Evolutionary conservation across 2,329 filamentous ascomycete genomes (phyloP).

Genomic region (Neopestalotiopsis rosae): DNA sequence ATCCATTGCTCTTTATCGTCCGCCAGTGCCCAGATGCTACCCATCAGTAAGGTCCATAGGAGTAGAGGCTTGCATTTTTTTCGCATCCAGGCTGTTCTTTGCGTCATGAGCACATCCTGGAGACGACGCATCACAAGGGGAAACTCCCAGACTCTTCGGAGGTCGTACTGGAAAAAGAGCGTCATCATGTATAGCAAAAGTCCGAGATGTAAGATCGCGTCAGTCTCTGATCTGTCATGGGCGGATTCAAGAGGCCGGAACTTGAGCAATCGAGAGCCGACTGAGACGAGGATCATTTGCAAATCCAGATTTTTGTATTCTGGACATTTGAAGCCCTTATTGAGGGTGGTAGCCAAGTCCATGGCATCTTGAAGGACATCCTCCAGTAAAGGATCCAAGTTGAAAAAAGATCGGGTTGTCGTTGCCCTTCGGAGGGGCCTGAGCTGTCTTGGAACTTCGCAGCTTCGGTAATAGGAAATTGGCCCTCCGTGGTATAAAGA

Average conservation of each 20-base stretch:
- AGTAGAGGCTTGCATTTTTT: neutral
- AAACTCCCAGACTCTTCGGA: constrained; percentile 1
- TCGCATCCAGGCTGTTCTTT: neutral
- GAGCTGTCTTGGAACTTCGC: neutral
- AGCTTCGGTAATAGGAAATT: neutral
- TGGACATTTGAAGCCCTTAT: neutral
- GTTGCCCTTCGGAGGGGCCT: neutral
- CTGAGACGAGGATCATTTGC: neutral
- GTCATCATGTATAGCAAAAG: constrained; percentile 9
- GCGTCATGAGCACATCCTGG: neutral
- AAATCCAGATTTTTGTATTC: neutral
- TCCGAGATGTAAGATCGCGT: neutral
- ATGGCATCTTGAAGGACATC: constrained; percentile 1
- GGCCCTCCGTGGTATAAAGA: constrained; percentile 5
- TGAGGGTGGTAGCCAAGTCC: neutral
- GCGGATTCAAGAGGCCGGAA: neutral
- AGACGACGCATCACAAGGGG: neutral
- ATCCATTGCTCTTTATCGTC: neutral
- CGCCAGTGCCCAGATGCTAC: constrained; percentile 3
- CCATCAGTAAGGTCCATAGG: constrained; percentile 8
- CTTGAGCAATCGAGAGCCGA: constrained; percentile 2
- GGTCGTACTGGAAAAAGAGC: constrained; percentile 6
- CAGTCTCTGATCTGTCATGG: neutral
- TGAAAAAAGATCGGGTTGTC: neutral
- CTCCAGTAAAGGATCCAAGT: neutral